Percentiles rank a stretch among this genome's conserved stretches.
These are phyloP conservation scores for Phallus indusiatus DNA, from an alignment of 768 basidiomycete genomes.

Conservation along the genomic window DNA sequence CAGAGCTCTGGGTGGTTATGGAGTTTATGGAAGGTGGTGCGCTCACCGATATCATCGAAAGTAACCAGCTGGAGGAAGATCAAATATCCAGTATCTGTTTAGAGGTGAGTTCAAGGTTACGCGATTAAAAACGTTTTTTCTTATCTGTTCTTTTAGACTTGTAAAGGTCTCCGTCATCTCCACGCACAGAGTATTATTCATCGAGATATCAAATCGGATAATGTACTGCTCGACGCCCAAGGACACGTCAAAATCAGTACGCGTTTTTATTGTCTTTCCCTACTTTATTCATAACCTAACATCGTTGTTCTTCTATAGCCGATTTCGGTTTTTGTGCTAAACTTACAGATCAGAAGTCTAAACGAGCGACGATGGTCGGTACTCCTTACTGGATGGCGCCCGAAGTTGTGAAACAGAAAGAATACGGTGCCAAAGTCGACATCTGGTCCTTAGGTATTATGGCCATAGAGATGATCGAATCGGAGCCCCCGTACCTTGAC, in stretches of 20 bases:
- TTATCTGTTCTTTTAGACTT: slow-evolving; percentile 49
- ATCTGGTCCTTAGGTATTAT: slow-evolving; percentile 97
- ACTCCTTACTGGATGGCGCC: slow-evolving; percentile 99
- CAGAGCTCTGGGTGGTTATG: slow-evolving; percentile 96
- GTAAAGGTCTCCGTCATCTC: slow-evolving; percentile 87
- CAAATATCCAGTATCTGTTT: slow-evolving; percentile 88
- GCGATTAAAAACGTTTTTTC: neutral
- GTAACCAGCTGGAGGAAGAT: slow-evolving; percentile 89
- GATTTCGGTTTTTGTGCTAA: slow-evolving; percentile 98
- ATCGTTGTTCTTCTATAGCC: slow-evolving; percentile 36
- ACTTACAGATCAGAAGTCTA: slow-evolving; percentile 91
- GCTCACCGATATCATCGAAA: slow-evolving; percentile 95
- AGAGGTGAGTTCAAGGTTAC: slow-evolving; percentile 50
- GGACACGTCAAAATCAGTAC: slow-evolving; percentile 96
- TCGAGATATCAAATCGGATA: slow-evolving; percentile 95
- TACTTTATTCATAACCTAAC: neutral
- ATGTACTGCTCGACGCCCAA: slow-evolving; percentile 84
- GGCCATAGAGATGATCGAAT: slow-evolving; percentile 99
- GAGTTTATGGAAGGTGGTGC: slow-evolving; percentile 99
- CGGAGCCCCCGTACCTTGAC: slow-evolving; percentile 91
- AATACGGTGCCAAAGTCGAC: slow-evolving; percentile 94
- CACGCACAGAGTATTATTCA: slow-evolving; percentile 94
- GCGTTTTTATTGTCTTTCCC: slow-evolving; percentile 23
- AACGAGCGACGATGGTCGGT: slow-evolving; percentile 97
- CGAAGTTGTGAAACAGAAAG: slow-evolving; percentile 96